phyloP scores from a whole-genome alignment of 2,329 filamentous ascomycete genomes.

The Cladophialophora psammophila region DNA sequence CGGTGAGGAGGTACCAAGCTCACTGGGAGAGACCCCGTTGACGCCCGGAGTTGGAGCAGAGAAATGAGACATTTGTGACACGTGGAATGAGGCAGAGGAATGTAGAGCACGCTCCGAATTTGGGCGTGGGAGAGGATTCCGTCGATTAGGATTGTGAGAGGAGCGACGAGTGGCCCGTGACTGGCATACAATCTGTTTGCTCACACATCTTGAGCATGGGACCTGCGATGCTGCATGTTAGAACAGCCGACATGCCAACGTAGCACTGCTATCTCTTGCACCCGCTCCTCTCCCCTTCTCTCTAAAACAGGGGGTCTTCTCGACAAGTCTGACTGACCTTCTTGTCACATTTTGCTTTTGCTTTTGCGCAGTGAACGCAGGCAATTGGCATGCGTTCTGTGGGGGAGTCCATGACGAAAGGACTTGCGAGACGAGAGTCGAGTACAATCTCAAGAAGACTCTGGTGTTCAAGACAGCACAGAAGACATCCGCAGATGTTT shows the following conservation, averaged over 20 bases:
- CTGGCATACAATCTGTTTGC: conserved; percentile 41
- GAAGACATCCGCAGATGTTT: conserved; percentile 11
- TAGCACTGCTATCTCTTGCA: not conserved
- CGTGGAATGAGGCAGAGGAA: conserved; percentile 39
- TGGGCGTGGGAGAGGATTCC: conserved; percentile 35
- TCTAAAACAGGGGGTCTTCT: not conserved
- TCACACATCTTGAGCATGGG: conserved; percentile 42
- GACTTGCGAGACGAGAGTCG: conserved; percentile 6
- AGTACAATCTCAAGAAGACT: conserved; percentile 4
- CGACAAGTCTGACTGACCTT: conserved; percentile 37
- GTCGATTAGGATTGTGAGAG: conserved; percentile 39
- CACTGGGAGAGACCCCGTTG: conserved; percentile 36
- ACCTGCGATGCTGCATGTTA: conserved; percentile 34
- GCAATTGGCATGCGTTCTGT: conserved; percentile 42
- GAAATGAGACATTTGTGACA: conserved; percentile 38
- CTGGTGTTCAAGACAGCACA: not conserved
- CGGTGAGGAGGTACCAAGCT: conserved; percentile 6
- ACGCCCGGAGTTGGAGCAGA: conserved; percentile 32
- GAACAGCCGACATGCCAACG: conserved; percentile 7
- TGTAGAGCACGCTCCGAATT: conserved; percentile 39
- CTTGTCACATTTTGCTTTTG: conserved; percentile 44
- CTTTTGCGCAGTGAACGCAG: conserved; percentile 42
- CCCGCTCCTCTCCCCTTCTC: not conserved
- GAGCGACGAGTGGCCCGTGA: conserved; percentile 41
- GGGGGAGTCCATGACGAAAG: conserved; percentile 37